Evolutionary conservation across 257 asterid species (phyloP).

Genomic region (Salvia miltiorrhiza): DNA sequence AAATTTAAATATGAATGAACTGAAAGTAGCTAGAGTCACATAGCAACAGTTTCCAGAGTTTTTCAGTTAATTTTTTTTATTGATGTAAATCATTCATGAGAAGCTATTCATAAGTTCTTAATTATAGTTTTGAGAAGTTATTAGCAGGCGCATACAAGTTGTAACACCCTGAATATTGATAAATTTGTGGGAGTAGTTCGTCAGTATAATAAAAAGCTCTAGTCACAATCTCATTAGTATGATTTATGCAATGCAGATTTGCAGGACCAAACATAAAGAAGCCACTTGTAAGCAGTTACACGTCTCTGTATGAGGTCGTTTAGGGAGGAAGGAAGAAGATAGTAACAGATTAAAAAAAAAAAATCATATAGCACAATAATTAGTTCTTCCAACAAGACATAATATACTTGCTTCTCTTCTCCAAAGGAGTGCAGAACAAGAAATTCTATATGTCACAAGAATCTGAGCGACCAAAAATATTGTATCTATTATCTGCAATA

Average conservation of each 20-base stretch:
- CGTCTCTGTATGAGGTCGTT: background rate
- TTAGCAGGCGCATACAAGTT: background rate
- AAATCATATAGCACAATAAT: background rate
- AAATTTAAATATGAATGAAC: background rate
- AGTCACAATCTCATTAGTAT: background rate
- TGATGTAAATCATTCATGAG: background rate
- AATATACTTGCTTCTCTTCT: constrained; percentile 1
- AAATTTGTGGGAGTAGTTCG: background rate
- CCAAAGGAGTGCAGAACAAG: constrained; percentile 17
- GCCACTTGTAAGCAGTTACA: background rate
- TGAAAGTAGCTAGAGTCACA: constrained; percentile 6
- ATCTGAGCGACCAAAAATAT: constrained; percentile 76
- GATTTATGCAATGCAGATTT: background rate
- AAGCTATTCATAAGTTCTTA: background rate
- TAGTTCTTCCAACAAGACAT: constrained; percentile 20
- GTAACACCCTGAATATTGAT: background rate
- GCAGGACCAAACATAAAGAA: background rate
- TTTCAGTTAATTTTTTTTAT: background rate
- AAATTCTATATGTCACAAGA: constrained; percentile 63
- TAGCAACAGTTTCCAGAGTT: background rate
- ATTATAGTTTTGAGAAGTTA: background rate
- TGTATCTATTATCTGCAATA: constrained; percentile 80
- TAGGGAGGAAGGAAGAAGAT: background rate
- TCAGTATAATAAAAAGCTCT: background rate
- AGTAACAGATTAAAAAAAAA: background rate